Percentiles rank a stretch among this genome's conserved stretches.
phyloP scores from a whole-genome alignment of 83 land plant genomes.

The Diphasiastrum complanatum region DNA sequence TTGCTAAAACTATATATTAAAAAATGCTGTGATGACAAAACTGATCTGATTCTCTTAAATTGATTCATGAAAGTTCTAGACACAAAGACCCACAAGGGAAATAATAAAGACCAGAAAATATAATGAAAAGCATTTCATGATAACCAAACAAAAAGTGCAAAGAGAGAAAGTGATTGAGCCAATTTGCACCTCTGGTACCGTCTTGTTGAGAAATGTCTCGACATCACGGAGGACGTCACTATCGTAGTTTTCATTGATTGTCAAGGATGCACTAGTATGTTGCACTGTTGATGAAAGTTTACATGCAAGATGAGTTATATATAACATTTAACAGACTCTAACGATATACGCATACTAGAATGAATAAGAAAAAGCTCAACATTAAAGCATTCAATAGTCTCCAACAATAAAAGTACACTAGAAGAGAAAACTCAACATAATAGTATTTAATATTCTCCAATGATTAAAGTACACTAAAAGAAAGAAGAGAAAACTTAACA shows the following conservation, averaged over 20 bases:
- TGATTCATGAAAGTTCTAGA: too few relatives aligned
- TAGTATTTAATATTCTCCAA: too few relatives aligned
- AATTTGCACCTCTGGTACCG: constrained; percentile 96
- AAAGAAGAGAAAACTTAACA: background rate
- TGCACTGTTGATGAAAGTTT: constrained; percentile 51
- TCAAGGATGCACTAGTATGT: constrained; percentile 96
- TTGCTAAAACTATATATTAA: too few relatives aligned
- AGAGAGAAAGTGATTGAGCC: too few relatives aligned
- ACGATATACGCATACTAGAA: background rate
- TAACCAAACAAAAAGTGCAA: too few relatives aligned
- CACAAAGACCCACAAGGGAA: background rate
- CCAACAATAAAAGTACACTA: too few relatives aligned
- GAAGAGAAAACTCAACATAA: too few relatives aligned
- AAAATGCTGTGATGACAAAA: too few relatives aligned
- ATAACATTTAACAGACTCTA: too few relatives aligned
- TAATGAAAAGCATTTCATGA: background rate
- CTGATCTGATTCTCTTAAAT: too few relatives aligned
- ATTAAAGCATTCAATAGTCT: too few relatives aligned
- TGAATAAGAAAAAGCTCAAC: background rate
- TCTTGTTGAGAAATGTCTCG: constrained; percentile 81
- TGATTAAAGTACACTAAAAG: too few relatives aligned
- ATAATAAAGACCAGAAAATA: background rate
- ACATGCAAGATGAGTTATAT: background rate
- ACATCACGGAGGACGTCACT: constrained; percentile 90
- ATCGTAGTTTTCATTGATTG: constrained; percentile 96